Base-by-base conservation (phyloP, 1,139 yeast genomes). In the Candida tropicalis region DNA sequence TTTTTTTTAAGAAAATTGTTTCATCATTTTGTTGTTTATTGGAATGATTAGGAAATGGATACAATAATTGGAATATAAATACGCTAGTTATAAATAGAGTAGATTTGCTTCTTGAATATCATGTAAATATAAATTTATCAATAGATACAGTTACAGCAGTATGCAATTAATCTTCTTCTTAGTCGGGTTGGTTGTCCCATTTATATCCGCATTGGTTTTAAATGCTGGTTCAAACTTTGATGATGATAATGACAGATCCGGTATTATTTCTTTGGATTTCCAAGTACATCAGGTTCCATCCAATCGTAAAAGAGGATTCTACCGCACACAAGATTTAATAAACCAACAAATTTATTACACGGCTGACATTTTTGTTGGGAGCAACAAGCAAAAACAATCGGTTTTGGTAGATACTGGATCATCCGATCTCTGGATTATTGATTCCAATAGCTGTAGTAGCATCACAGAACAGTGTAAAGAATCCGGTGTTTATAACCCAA, bases 381-480 rank as follows among this genome's bases (percentile, higher is more conserved):
- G 46, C 3, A 38, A 45, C 35, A 42, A 40, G 5, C 42, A 45
- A 28, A 18, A 17, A 11, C 42, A 36, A 17, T 62, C 46, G 15
- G 47, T 45, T 20, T 31, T 44, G 13, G 38, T 48, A 20, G 53
- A 48, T 32, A 66, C 72, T 29, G 72, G 71, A 5, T 61, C 68
- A 8, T 61, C 68, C 25, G 72, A 66, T 46, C 59, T 68, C 48
- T 67, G 72, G 72, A 60, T 67, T 29, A 50, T 58, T 50, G 50
- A 55, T 10, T 38, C 43, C n/a, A n/a, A n/a, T n/a, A n/a, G n/a
- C n/a, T n/a, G n/a, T n/a, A n/a, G n/a, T n/a, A n/a, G n/a, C n/a
- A n/a, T n/a, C n/a, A n/a, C n/a, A n/a, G n/a, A 13, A 11, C 28
- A 22, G 8, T 10, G 38, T 28, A 8, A 26, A 36, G 18, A 40